phyloP scores from a whole-genome alignment of 768 basidiomycete species.

The Boletus tylopilopsis region DNA sequence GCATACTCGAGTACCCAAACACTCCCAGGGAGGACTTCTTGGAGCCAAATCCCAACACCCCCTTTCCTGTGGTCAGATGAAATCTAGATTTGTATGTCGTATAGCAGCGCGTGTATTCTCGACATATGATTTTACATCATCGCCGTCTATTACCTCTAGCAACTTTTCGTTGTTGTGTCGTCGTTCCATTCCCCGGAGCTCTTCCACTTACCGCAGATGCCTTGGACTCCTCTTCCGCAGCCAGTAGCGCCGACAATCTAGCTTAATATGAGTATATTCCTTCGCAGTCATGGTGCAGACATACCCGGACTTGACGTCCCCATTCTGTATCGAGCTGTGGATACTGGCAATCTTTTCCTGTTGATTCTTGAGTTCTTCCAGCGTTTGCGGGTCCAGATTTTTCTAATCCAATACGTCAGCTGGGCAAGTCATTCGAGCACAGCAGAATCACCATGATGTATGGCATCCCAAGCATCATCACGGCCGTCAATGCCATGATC shows the following conservation, averaged over 20 bases:
- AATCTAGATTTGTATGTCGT: not conserved
- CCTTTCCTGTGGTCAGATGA: not conserved
- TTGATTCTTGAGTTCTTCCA: constrained; percentile 60
- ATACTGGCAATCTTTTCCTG: constrained; percentile 54
- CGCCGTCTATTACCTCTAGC: constrained; percentile 36
- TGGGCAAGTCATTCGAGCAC: not conserved
- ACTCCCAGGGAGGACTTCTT: constrained; percentile 1
- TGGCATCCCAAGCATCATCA: constrained; percentile 68
- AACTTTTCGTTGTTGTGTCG: constrained; percentile 32
- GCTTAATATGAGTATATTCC: constrained; percentile 4
- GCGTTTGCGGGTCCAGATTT: constrained; percentile 67
- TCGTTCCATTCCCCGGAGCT: constrained; percentile 18
- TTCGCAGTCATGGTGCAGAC: constrained; percentile 15
- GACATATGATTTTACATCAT: constrained; percentile 10
- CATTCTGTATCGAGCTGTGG: constrained; percentile 55
- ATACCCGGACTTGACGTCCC: constrained; percentile 58
- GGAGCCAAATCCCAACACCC: constrained; percentile 8
- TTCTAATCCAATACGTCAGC: constrained; percentile 43
- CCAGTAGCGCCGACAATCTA: constrained; percentile 45
- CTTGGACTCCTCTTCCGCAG: constrained; percentile 38
- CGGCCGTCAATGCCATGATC: constrained; percentile 64
- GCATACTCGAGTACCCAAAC: constrained; percentile 52
- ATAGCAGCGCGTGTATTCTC: constrained; percentile 1
- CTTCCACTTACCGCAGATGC: constrained; percentile 19
- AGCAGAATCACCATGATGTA: constrained; percentile 59